These are phyloP conservation scores for Zygotorulaspora chibaensis DNA, from an alignment of 805 yeast species.

Conservation along the genomic window DNA sequence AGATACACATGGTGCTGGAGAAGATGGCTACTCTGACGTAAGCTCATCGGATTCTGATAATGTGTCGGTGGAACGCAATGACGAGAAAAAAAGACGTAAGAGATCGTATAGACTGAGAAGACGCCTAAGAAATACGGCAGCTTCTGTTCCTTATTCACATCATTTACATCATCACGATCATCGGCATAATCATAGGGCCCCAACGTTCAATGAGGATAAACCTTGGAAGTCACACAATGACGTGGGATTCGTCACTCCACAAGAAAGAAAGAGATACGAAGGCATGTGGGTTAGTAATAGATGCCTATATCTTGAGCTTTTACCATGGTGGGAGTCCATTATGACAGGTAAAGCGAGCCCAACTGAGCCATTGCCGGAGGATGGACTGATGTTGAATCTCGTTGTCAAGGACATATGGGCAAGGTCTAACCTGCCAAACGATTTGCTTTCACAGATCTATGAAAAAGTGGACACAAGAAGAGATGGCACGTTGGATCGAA, in stretches of 20 bases:
- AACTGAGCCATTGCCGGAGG: slow-evolving; percentile 22
- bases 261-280: slow-evolving; percentile 84
- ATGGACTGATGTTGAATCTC: slow-evolving; percentile 35
- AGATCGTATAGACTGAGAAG: slow-evolving; percentile 14
- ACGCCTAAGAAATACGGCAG: slow-evolving; percentile 16
- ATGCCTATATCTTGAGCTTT: slow-evolving; percentile 51
- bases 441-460: slow-evolving; percentile 61
- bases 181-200: slow-evolving; percentile 7
- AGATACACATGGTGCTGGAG: slow-evolving; percentile 9
- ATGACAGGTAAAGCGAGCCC: slow-evolving; percentile 9
- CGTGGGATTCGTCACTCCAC: slow-evolving; percentile 46
- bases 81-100: slow-evolving; percentile 11
- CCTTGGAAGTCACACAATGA: slow-evolving; percentile 90
- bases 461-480: slow-evolving; percentile 59
- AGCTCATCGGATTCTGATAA: slow-evolving; percentile 11
- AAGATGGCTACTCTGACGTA: slow-evolving; percentile 7
- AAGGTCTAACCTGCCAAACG: slow-evolving; percentile 66
- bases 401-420: slow-evolving; percentile 79
- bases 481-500: slow-evolving; percentile 74
- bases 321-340: slow-evolving; percentile 32
- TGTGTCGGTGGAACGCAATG: slow-evolving; percentile 6
- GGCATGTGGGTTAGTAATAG: slow-evolving; percentile 91
- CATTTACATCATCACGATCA: slow-evolving; percentile 14
- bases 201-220: slow-evolving; percentile 71
- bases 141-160: slow-evolving; percentile 14